These are phyloP conservation scores for Annona cherimola DNA, from an alignment of 164 flowering plant species.

Conservation along the genomic window DNA sequence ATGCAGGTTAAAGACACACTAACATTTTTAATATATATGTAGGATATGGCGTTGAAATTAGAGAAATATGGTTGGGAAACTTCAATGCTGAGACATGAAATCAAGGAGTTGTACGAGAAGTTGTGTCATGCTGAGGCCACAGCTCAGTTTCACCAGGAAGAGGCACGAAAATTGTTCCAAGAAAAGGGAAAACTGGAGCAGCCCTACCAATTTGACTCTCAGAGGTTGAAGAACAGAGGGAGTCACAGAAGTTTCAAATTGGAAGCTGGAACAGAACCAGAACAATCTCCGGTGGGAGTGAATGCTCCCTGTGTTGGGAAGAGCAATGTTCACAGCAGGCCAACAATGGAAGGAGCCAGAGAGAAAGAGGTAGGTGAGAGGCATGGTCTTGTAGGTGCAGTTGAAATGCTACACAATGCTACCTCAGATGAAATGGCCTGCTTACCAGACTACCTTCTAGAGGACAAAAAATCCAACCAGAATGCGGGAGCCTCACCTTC, in stretches of 20 bases:
- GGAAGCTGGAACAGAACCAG: slow-evolving; percentile 73
- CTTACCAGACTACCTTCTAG: slow-evolving; percentile 65
- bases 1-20: too few species aligned
- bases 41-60: slow-evolving; percentile 83
- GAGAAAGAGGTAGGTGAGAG: slow-evolving; percentile 75
- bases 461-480: slow-evolving; percentile 65
- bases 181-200: slow-evolving; percentile 69
- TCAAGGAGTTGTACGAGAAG: slow-evolving; percentile 55
- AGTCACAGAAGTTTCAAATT: slow-evolving; percentile 74
- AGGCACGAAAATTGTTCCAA: slow-evolving; percentile 66
- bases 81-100: slow-evolving; percentile 49
- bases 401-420: slow-evolving; percentile 40
- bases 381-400: slow-evolving; percentile 43
- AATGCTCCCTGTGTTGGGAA: slow-evolving; percentile 48
- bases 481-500: slow-evolving; percentile 78
- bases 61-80: slow-evolving; percentile 59
- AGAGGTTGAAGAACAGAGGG: slow-evolving; percentile 71
- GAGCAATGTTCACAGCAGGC: slow-evolving; percentile 49
- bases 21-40: slow-evolving; percentile 12
- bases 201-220: slow-evolving; percentile 59
- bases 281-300: slow-evolving; percentile 61
- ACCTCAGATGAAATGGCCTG: slow-evolving; percentile 64
- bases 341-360: slow-evolving; percentile 73
- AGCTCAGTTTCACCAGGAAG: slow-evolving; percentile 69
- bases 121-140: slow-evolving; percentile 49